phyloP scores from a whole-genome alignment of 768 basidiomycete genomes.

The Suillus discolor region DNA sequence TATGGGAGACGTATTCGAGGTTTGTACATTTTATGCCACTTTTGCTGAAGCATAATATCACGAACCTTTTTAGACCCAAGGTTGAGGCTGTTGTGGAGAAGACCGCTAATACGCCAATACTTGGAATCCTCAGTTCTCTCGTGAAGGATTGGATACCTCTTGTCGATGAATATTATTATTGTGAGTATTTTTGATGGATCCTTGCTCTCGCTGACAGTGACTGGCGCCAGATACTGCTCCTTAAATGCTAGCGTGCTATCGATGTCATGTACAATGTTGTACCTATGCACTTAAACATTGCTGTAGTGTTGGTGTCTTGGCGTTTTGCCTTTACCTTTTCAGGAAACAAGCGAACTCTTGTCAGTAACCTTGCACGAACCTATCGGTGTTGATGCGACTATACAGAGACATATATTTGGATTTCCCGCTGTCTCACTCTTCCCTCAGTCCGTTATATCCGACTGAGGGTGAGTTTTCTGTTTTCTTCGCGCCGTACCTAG shows the following conservation, averaged over 20 bases:
- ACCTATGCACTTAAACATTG: neutral
- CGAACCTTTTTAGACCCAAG: constrained; percentile 61
- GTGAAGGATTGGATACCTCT: constrained; percentile 86
- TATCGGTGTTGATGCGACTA: neutral
- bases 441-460: no score
- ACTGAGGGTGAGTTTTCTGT: no score
- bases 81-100: constrained; percentile 62
- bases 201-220: constrained; percentile 8
- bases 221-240: constrained; percentile 44
- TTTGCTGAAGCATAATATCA: constrained; percentile 2
- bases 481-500: no score
- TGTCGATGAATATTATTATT: constrained; percentile 91
- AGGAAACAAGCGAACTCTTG: neutral
- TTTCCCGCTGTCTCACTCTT: no score
- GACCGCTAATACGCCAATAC: constrained; percentile 57
- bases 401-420: no score
- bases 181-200: constrained; percentile 44
- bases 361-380: neutral
- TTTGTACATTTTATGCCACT: constrained; percentile 8
- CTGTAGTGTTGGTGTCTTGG: neutral
- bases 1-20: constrained; percentile 68
- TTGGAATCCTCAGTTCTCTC: constrained; percentile 70
- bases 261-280: neutral
- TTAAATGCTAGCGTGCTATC: constrained; percentile 26
- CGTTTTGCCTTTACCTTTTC: neutral